These are phyloP conservation scores for Trebouxia sp. DNA, from an alignment of 139 green algal genomes.

Conservation along the genomic window DNA sequence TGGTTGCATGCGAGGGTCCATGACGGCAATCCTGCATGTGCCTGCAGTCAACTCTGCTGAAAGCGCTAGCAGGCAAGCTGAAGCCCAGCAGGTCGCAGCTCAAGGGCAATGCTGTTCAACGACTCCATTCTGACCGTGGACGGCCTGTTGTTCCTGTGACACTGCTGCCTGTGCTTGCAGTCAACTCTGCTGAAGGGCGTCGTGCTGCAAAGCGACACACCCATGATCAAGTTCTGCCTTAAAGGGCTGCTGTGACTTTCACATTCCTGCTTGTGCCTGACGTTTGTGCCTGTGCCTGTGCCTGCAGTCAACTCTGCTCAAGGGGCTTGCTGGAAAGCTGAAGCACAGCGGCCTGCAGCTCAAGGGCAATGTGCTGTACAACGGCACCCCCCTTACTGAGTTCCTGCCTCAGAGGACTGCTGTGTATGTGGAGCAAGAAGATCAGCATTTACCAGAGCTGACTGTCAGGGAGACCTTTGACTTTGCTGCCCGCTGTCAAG, in stretches of 20 bases:
- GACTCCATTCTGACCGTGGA: no score
- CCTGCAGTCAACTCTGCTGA: no score
- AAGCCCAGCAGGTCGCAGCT: no score
- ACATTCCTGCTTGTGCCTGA: not conserved
- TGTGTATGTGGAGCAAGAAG: slow-evolving; percentile 61
- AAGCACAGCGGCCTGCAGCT: slow-evolving; percentile 33
- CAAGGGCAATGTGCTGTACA: slow-evolving; percentile 48
- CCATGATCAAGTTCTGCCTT: no score
- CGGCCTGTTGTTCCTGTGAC: no score
- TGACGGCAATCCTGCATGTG: no score
- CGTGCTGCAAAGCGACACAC: not conserved
- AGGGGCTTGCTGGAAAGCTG: slow-evolving; percentile 38
- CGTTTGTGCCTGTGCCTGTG: not conserved
- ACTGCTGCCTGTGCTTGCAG: not conserved
- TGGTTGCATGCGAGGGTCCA: no score
- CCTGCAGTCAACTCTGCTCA: slow-evolving; percentile 34
- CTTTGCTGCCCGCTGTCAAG: slow-evolving; percentile 46
- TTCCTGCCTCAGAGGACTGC: slow-evolving; percentile 46
- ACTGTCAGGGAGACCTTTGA: slow-evolving; percentile 57
- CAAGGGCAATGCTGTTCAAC: no score
- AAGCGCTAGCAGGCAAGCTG: no score
- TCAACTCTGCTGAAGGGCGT: not conserved
- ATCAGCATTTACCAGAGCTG: slow-evolving; percentile 55
- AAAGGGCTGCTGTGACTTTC: no score
- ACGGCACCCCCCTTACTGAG: slow-evolving; percentile 46